Evolutionary conservation across 2,329 filamentous ascomycete species (phyloP).

Genomic region (Claviceps pusilla): DNA sequence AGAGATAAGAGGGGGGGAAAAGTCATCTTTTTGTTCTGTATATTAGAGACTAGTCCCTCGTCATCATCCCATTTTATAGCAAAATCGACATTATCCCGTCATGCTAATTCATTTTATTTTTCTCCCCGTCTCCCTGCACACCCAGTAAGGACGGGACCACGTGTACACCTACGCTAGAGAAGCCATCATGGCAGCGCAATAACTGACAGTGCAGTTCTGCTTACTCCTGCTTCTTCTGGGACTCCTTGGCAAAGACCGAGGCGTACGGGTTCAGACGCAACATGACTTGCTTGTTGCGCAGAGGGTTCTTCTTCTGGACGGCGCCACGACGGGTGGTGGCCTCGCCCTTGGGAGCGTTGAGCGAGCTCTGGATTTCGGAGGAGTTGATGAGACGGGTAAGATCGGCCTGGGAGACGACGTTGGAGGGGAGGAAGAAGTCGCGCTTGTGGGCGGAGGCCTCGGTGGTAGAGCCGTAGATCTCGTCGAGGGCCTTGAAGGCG

Average conservation of each 20-base stretch:
- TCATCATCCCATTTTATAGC: not conserved
- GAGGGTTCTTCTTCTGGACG: slow-evolving; percentile 99
- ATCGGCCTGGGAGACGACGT: slow-evolving; percentile 86
- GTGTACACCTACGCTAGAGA: not conserved
- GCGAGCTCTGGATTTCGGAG: slow-evolving; percentile 91
- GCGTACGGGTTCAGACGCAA: slow-evolving; percentile 98
- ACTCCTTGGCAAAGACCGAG: slow-evolving; percentile 64
- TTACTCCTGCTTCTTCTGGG: slow-evolving; percentile 24
- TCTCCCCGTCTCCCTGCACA: slow-evolving; percentile 19
- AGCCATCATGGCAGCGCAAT: too few species aligned
- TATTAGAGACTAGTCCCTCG: not conserved
- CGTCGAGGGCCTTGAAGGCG: slow-evolving; percentile 91
- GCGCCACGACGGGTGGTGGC: slow-evolving; percentile 75
- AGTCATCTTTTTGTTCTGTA: not conserved
- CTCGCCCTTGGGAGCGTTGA: slow-evolving; percentile 80
- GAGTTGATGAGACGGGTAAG: slow-evolving; percentile 98
- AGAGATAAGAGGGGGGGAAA: not conserved
- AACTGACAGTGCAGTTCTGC: too few species aligned
- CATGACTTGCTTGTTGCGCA: slow-evolving; percentile 96
- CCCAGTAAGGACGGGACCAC: slow-evolving; percentile 18
- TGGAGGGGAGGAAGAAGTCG: slow-evolving; percentile 93
- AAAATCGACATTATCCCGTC: too few species aligned
- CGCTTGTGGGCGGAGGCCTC: slow-evolving; percentile 87
- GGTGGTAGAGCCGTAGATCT: slow-evolving; percentile 90
- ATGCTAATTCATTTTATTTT: not conserved